Conservation (phyloP, 176 grass and related monocot species). For the Eremochloa ophiuroides region DNA sequence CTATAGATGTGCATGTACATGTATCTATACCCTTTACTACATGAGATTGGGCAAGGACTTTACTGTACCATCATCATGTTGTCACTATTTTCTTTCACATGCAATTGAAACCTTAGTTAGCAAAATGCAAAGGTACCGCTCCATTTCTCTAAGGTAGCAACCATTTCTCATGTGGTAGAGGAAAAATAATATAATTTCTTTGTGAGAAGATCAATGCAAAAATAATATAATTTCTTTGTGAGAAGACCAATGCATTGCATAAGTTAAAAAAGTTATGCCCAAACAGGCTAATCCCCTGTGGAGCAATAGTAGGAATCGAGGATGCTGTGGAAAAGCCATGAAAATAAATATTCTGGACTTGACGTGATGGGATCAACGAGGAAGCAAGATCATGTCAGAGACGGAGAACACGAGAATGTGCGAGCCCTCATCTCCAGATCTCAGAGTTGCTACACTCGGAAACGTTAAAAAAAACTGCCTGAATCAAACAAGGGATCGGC, state of each 20-base stretch:
- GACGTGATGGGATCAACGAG: constrained; percentile 25
- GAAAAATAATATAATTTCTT: neutral
- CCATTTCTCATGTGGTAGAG: neutral
- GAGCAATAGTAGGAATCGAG: constrained; percentile 1
- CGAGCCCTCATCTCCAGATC: neutral
- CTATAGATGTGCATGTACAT: neutral
- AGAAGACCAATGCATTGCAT: neutral
- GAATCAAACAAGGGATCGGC: constrained; percentile 48
- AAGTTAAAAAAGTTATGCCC: neutral
- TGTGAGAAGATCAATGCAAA: neutral
- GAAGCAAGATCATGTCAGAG: constrained; percentile 14
- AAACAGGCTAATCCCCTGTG: neutral
- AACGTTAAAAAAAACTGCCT: constrained; percentile 23
- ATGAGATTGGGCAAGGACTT: neutral
- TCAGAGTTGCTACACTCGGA: neutral
- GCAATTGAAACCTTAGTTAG: neutral
- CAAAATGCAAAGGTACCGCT: neutral
- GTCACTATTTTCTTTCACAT: neutral
- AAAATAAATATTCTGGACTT: neutral
- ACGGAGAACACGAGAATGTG: constrained; percentile 25
- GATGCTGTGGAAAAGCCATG: neutral
- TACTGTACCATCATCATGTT: neutral
- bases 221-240: neutral
- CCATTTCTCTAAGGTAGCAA: neutral
- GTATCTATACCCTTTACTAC: neutral